A percentile compares a stretch with the other conserved stretches of the same genome.
phyloP scores from a whole-genome alignment of 305 asterid species.

The Fraxinus platypoda region DNA sequence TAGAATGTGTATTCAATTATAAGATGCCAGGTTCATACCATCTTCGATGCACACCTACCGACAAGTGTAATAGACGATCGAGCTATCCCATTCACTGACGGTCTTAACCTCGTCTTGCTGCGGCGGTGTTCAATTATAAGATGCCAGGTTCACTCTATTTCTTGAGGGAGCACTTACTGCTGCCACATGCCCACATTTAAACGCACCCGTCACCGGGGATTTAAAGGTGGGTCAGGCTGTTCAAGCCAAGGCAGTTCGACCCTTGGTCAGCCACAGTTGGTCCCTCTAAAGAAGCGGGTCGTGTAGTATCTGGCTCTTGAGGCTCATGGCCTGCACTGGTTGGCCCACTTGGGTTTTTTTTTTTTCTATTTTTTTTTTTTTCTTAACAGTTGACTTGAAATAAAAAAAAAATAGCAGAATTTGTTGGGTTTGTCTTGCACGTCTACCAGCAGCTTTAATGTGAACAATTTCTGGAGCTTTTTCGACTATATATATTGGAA shows the following conservation, averaged over 20 bases:
- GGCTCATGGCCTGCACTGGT: not conserved
- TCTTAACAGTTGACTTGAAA: not conserved
- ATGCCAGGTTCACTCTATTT: not conserved
- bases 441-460: not conserved
- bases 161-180: not conserved
- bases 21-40: not conserved
- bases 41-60: not conserved
- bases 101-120: not conserved
- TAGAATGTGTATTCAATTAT: not conserved
- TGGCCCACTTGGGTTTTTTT: not conserved
- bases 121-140: not conserved
- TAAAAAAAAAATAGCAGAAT: not conserved
- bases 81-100: not conserved
- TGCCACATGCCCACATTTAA: not conserved
- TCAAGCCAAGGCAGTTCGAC: not conserved
- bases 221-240: not conserved
- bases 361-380: no score
- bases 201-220: not conserved
- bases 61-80: not conserved
- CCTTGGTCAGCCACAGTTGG: not conserved
- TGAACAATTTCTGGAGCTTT: not conserved
- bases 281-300: not conserved
- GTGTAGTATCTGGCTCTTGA: not conserved
- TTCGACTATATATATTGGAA: not conserved
- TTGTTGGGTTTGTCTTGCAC: not conserved